These are phyloP conservation scores for Bertia moriformis DNA, from an alignment of 2,329 filamentous ascomycete species.

Conservation along the genomic window DNA sequence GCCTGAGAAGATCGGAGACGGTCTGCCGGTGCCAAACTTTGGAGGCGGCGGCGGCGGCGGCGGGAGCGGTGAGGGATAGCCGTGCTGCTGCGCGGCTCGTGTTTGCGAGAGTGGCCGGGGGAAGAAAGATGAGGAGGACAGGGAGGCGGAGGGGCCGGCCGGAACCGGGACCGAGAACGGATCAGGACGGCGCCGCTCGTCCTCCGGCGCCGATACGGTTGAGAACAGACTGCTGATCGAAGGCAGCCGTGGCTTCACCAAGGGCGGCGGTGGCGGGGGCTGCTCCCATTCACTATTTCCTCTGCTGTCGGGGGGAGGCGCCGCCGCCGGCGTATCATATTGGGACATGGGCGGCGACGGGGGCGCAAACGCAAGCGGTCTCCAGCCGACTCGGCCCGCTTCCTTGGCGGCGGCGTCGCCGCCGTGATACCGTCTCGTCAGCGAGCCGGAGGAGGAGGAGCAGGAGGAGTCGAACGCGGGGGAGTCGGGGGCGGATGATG, in stretches of 20 bases:
- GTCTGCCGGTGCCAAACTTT: too few species aligned
- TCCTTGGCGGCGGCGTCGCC: too few species aligned
- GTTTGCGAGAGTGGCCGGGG: background rate
- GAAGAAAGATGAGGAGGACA: background rate
- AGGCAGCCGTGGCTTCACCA: constrained; percentile 28
- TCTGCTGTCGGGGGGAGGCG: constrained; percentile 17
- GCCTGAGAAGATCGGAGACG: too few species aligned
- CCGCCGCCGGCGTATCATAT: constrained; percentile 33
- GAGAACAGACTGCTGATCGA: constrained; percentile 42
- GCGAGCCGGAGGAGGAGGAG: too few species aligned
- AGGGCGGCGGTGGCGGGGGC: constrained; percentile 19
- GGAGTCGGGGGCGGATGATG: background rate
- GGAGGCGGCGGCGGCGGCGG: too few species aligned
- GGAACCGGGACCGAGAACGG: too few species aligned
- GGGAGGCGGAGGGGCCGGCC: background rate
- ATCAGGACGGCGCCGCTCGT: too few species aligned
- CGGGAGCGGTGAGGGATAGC: too few species aligned
- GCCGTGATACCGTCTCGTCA: too few species aligned
- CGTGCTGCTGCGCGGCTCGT: background rate
- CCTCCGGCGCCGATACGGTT: too few species aligned
- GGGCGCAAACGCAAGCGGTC: constrained; percentile 14
- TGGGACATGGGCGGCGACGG: constrained; percentile 41
- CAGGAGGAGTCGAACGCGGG: too few species aligned
- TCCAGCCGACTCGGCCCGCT: background rate
- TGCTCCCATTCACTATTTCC: constrained; percentile 14